Conservation (phyloP, 768 basidiomycete genomes). For the Mycena galericulata region DNA sequence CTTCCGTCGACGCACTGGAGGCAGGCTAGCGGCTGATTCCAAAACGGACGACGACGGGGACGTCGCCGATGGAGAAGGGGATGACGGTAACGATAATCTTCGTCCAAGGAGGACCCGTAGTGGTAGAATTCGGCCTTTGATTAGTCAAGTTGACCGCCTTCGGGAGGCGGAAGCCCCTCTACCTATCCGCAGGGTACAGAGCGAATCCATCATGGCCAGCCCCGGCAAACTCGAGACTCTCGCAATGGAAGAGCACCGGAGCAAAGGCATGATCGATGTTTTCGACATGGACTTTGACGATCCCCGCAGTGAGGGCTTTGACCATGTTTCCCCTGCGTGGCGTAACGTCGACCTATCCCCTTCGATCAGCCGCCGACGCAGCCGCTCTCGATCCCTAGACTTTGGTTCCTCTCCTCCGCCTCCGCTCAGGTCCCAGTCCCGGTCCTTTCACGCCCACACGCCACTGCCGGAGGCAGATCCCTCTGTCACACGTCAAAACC, state of each 20-base stretch:
- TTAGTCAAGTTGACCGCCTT: conserved; percentile 54
- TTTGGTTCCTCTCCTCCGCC: conserved; percentile 37
- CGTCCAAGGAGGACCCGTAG: conserved; percentile 39
- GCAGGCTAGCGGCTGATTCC: conserved; percentile 50
- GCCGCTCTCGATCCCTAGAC: conserved; percentile 57
- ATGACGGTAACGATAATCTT: conserved; percentile 22
- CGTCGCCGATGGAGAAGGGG: conserved; percentile 55
- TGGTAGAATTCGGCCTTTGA: conserved; percentile 53
- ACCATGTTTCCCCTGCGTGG: conserved; percentile 39
- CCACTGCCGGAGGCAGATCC: conserved; percentile 54
- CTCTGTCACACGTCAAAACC: conserved; percentile 86
- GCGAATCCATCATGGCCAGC: conserved; percentile 64
- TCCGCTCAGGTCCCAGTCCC: conserved; percentile 38
- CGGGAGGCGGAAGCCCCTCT: conserved; percentile 54
- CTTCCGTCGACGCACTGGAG: conserved; percentile 67
- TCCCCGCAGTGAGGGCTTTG: neutral
- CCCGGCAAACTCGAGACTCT: conserved; percentile 50
- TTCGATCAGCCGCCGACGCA: conserved; percentile 56
- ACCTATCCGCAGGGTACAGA: conserved; percentile 72
- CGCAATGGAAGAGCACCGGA: conserved; percentile 48
- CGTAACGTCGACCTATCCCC: conserved; percentile 43
- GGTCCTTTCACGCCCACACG: conserved; percentile 41
- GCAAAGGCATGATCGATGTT: conserved; percentile 47
- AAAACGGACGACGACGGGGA: conserved; percentile 72
- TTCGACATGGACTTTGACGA: conserved; percentile 60